Percentiles rank a stretch among this genome's conserved stretches.
phyloP scores from a whole-genome alignment of 768 basidiomycete species.

The Mycena chlorophos region DNA sequence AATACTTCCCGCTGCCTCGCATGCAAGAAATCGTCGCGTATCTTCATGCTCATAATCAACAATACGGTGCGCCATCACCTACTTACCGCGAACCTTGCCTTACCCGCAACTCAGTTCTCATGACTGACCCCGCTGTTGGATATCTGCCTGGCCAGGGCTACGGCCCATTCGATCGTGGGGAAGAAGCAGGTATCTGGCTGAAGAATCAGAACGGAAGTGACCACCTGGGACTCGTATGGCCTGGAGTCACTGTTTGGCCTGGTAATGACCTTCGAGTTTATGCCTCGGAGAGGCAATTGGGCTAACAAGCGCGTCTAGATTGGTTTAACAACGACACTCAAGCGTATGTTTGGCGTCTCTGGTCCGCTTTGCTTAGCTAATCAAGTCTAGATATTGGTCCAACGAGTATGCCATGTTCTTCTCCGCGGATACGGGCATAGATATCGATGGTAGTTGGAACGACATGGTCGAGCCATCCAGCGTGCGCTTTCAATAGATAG shows the following conservation, averaged over 20 bases:
- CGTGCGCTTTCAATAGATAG: slow-evolving; percentile 35
- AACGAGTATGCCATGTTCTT: slow-evolving; percentile 62
- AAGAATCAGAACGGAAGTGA: slow-evolving; percentile 62
- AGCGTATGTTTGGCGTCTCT: slow-evolving; percentile 41
- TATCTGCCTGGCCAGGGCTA: slow-evolving; percentile 50
- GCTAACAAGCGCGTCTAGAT: slow-evolving; percentile 33
- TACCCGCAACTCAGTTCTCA: slow-evolving; percentile 53
- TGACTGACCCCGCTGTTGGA: slow-evolving; percentile 74
- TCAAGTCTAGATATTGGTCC: slow-evolving; percentile 54
- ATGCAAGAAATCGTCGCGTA: slow-evolving; percentile 68
- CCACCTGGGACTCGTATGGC: slow-evolving; percentile 63
- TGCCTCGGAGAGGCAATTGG: no score
- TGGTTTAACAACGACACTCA: slow-evolving; percentile 61
- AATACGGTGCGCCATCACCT: slow-evolving; percentile 44
- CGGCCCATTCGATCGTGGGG: slow-evolving; percentile 55
- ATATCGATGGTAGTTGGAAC: slow-evolving; percentile 75
- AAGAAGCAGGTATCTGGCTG: slow-evolving; percentile 54
- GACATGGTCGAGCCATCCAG: slow-evolving; percentile 76
- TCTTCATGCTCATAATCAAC: slow-evolving; percentile 60
- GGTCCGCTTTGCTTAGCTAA: background rate
- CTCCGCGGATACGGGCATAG: slow-evolving; percentile 50
- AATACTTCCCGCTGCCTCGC: slow-evolving; percentile 62
- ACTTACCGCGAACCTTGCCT: background rate
- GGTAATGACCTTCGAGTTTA: slow-evolving; percentile 43
- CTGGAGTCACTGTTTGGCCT: slow-evolving; percentile 60